Conservation (phyloP, 2,329 filamentous ascomycete genomes). For the Rhynchosporium agropyri region DNA sequence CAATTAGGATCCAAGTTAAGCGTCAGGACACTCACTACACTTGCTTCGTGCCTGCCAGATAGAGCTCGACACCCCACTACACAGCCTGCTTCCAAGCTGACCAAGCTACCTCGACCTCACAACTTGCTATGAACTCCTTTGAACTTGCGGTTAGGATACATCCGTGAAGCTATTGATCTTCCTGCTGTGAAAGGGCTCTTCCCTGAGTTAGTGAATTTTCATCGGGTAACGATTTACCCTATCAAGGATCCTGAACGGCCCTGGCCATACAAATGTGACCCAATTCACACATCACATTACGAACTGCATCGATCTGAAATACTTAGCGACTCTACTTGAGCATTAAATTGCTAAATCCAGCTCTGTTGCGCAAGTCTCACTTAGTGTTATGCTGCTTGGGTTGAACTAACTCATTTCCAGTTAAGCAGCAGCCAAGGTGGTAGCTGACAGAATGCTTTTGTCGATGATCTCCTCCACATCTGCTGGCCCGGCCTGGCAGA, state of each 20-base stretch:
- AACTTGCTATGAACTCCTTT: constrained; percentile 14
- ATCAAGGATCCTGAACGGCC: background rate
- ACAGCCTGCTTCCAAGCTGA: background rate
- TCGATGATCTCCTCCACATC: constrained; percentile 31
- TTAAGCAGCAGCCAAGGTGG: constrained; percentile 31
- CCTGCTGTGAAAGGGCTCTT: background rate
- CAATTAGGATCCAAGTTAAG: background rate
- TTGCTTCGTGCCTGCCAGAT: background rate
- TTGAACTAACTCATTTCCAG: constrained; percentile 3
- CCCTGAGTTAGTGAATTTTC: constrained; percentile 1
- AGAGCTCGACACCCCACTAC: constrained; percentile 1
- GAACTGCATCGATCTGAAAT: background rate
- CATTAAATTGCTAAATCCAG: background rate
- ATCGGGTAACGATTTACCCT: background rate
- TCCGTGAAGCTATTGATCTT: constrained; percentile 2
- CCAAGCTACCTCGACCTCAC: background rate
- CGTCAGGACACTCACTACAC: background rate
- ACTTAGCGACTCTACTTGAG: background rate
- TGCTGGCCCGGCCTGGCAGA: constrained; percentile 23
- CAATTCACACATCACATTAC: too few relatives aligned
- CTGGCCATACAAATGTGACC: background rate
- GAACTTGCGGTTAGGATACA: constrained; percentile 10
- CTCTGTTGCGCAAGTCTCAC: background rate
- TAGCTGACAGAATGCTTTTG: constrained; percentile 35
- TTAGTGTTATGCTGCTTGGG: background rate